Conservation (phyloP, 23 red algal genomes). For the Gracilaria domingensis region DNA sequence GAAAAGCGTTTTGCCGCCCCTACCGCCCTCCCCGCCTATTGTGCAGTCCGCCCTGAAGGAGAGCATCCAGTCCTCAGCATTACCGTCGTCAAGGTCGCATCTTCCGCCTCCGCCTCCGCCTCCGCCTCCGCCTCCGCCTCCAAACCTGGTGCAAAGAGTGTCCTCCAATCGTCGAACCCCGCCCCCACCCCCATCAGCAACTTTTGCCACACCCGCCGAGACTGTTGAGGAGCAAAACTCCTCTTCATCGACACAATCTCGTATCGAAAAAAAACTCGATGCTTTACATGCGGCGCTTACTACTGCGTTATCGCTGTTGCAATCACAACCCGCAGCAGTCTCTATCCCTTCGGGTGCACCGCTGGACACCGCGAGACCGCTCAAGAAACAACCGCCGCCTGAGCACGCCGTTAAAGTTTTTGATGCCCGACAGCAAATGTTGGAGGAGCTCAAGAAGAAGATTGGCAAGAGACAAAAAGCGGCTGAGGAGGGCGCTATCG, state of each 20-base stretch:
- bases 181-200: constrained; percentile 17
- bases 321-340: constrained; percentile 23
- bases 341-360: background rate
- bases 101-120: constrained; percentile 45
- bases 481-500: constrained; percentile 23
- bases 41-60: background rate
- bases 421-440: constrained; percentile 31
- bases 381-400: constrained; percentile 43
- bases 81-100: background rate
- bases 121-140: constrained; percentile 12
- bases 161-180: background rate
- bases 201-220: background rate
- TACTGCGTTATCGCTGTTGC: constrained; percentile 33
- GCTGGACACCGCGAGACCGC: constrained; percentile 2
- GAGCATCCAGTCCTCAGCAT: no score
- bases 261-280: constrained; percentile 45
- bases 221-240: background rate
- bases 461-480: constrained; percentile 14
- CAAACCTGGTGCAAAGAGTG: constrained; percentile 3
- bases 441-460: constrained; percentile 52
- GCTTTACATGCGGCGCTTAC: constrained; percentile 21
- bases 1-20: background rate
- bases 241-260: constrained; percentile 6
- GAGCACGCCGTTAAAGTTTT: constrained; percentile 35
- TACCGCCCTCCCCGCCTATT: no score